phyloP scores from a whole-genome alignment of 805 yeast species.

The Hagleromyces aurorensis region DNA sequence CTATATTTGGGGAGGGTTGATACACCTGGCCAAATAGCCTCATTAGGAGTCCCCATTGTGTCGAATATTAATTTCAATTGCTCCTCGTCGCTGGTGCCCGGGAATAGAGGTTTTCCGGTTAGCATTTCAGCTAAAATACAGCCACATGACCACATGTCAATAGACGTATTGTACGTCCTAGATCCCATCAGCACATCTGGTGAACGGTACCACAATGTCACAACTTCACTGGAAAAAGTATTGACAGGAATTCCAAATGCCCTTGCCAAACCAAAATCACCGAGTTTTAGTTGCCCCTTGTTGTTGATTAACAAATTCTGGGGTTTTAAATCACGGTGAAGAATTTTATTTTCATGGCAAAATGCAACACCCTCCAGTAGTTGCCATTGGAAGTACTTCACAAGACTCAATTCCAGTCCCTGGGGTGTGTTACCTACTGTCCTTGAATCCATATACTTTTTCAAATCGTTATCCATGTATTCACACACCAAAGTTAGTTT shows the following conservation, averaged over 20 bases:
- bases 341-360: conserved; percentile 89
- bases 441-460: conserved; percentile 86
- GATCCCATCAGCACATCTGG: conserved; percentile 96
- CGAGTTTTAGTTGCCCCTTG: conserved; percentile 86
- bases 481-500: conserved; percentile 91
- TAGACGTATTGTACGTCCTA: conserved; percentile 94
- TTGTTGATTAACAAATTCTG: conserved; percentile 91
- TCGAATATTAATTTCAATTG: conserved; percentile 92
- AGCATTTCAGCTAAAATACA: conserved; percentile 98
- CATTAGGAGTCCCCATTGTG: conserved; percentile 88
- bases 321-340: conserved; percentile 94
- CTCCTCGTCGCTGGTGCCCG: conserved; percentile 97
- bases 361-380: conserved; percentile 83
- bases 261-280: conserved; percentile 92
- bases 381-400: conserved; percentile 89
- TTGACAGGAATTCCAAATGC: conserved; percentile 97
- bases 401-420: conserved; percentile 44
- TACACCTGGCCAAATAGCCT: conserved; percentile 92
- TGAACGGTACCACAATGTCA: conserved; percentile 94
- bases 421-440: conserved; percentile 25
- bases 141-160: conserved; percentile 98
- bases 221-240: conserved; percentile 97
- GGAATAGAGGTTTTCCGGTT: conserved; percentile 87
- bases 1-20: conserved; percentile 86
- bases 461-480: conserved; percentile 86